Evolutionary conservation across 2,329 filamentous ascomycete species (phyloP), one percentile per base, ranked within the genome.

Genomic region (Dryadomyces quercivorus): DNA sequence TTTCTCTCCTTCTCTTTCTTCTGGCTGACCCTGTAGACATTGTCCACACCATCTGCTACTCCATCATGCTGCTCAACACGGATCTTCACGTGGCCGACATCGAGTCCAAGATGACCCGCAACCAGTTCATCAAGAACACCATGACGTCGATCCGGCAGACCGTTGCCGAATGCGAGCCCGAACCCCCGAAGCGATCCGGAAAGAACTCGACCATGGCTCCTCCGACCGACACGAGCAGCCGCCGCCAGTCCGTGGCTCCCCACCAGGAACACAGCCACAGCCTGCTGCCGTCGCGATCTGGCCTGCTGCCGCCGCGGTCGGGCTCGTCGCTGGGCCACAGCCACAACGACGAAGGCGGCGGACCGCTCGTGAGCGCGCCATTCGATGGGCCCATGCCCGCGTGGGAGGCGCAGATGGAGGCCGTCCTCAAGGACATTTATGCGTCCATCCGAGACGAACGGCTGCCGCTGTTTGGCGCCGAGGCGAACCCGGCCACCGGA

Each of bases 11-110:
- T 50, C 18, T n/a, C 36, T 15, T 49, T 50, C 21, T 45, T 43
- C 21, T 61, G 58, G 68, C 70, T 72, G 62, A 75, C 59, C 21
- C 16, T 58, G 38, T 63, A 86, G 92, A 97, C 71, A 86, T 97
- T 50, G 91, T 98, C 18, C 92, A 98, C 67, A 96, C 91, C 22
- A 94, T 97, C 59, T 94, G 89, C 70, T 98, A 97, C 69, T 96
- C 93, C 1, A 82, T 98, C 59, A 84, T 98, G 64, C 77, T 98
- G 12, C 77, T 98, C 59, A 98, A 98, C 64, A 98, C 93, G 38
- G 93, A 98, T 72, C 75, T 98, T 55, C 92, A 98, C 64, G 70
- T 97, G 64, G 93, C 92, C 56, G 91, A 97, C 65, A 95, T 97
- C 61, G 90, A 95, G 58, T 83, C 87, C 62, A 95, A 95, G 72